Conservation (phyloP, 1,284 basidiomycete genomes). For the Neonothopanus nambi region DNA sequence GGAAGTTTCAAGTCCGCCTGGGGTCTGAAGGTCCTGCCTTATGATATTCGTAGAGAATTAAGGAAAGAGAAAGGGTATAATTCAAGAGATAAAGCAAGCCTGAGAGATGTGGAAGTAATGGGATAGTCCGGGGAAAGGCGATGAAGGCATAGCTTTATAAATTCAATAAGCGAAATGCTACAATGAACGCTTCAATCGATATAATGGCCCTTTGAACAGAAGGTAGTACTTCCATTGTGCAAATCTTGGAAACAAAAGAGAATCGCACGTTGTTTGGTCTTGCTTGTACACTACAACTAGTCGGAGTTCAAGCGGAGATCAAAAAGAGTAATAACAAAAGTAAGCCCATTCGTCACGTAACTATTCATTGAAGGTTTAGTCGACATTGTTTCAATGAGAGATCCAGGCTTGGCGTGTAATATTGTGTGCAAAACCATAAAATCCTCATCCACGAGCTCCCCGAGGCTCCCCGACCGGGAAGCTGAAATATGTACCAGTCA, state of each 20-base stretch:
- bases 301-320: too few relatives aligned
- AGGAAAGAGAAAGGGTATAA: constrained; percentile 9
- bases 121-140: constrained; percentile 9
- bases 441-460: too few relatives aligned
- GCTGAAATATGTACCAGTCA: too few relatives aligned
- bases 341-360: too few relatives aligned
- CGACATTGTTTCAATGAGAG: too few relatives aligned
- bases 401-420: too few relatives aligned
- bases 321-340: too few relatives aligned
- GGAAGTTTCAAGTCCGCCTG: constrained; percentile 13
- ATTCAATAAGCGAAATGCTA: constrained; percentile 8
- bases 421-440: too few relatives aligned
- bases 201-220: not conserved
- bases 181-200: constrained; percentile 14
- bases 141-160: constrained; percentile 9
- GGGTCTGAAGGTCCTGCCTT: constrained; percentile 16
- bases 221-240: constrained; percentile 4
- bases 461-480: too few relatives aligned
- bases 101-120: constrained; percentile 8
- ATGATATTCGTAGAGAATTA: not conserved
- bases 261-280: too few relatives aligned
- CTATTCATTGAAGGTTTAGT: too few relatives aligned
- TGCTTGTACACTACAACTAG: too few relatives aligned
- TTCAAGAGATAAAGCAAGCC: constrained; percentile 7
- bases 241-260: constrained; percentile 10